A percentile compares a stretch with the other conserved stretches of the same genome.
These are phyloP conservation scores for Colletotrichum lini DNA, from an alignment of 2,329 filamentous ascomycete species.

Conservation along the genomic window DNA sequence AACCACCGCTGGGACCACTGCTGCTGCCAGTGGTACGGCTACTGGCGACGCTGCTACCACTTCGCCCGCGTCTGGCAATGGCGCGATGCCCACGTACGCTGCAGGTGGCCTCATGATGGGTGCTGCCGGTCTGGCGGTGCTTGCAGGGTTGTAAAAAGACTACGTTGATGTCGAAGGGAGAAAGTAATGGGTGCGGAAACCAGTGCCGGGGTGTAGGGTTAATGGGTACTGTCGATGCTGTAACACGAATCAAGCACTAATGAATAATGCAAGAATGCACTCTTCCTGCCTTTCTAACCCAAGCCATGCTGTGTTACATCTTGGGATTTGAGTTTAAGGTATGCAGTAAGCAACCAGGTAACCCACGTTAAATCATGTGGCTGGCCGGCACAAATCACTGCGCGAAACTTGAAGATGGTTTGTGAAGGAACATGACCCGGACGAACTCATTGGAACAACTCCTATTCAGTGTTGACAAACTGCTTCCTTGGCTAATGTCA, in stretches of 20 bases:
- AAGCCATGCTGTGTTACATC: neutral
- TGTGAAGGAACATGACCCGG: neutral
- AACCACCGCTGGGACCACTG: slow-evolving; percentile 26
- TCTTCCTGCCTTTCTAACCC: neutral
- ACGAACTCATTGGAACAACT: neutral
- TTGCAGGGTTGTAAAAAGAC: slow-evolving; percentile 47
- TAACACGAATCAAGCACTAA: slow-evolving; percentile 17
- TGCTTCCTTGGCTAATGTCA: neutral
- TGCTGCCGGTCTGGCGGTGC: slow-evolving; percentile 48
- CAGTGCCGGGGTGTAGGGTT: neutral
- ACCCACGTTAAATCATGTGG: neutral
- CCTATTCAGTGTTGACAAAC: neutral
- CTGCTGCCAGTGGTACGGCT: slow-evolving; percentile 29
- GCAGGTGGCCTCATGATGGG: slow-evolving; percentile 47
- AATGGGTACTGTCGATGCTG: neutral
- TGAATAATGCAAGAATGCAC: neutral
- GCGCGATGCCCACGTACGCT: slow-evolving; percentile 47
- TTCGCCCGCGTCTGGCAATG: slow-evolving; percentile 40
- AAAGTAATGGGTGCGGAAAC: neutral
- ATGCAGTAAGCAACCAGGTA: neutral
- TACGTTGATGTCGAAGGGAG: neutral
- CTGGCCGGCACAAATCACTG: neutral
- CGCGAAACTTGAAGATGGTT: neutral
- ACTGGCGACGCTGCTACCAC: slow-evolving; percentile 27
- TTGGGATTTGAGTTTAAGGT: neutral